Conservation (phyloP, 192 early-diverging fungal species). For the Mortierella alpina region DNA sequence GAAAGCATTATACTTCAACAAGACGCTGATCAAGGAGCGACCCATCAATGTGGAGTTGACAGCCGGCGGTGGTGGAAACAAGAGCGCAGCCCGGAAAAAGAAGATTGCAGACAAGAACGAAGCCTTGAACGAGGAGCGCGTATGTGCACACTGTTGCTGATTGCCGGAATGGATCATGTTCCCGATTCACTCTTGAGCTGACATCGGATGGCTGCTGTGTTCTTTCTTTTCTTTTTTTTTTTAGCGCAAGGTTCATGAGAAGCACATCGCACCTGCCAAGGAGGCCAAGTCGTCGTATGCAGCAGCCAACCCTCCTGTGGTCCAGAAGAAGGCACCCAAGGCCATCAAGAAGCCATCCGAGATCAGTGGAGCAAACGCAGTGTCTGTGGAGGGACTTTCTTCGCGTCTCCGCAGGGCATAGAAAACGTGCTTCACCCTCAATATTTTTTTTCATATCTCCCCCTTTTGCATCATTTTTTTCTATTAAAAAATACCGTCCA, state of each 20-base stretch:
- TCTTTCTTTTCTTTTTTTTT: conserved; percentile 2
- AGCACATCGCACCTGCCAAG: conserved; percentile 58
- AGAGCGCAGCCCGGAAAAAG: conserved; percentile 57
- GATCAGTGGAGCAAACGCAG: conserved; percentile 45
- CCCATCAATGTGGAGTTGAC: conserved; percentile 82
- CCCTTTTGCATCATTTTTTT: neutral
- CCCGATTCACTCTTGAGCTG: neutral
- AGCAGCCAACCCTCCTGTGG: conserved; percentile 45
- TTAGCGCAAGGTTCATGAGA: conserved; percentile 62
- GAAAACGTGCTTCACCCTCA: neutral
- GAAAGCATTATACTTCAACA: conserved; percentile 74
- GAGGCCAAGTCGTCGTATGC: conserved; percentile 55
- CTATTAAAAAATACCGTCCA: neutral
- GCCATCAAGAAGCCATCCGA: conserved; percentile 34
- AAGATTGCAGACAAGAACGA: conserved; percentile 64
- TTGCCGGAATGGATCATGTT: neutral
- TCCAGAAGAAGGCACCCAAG: conserved; percentile 51
- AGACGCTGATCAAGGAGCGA: conserved; percentile 67
- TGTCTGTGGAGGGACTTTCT: conserved; percentile 33
- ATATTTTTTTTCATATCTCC: conserved; percentile 1
- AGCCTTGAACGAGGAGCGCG: conserved; percentile 64
- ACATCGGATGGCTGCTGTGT: no score
- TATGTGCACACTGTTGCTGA: conserved; percentile 41
- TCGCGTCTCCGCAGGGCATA: conserved; percentile 42
- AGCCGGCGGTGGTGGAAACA: conserved; percentile 78